Percentiles rank a stretch among this genome's conserved stretches.
Conservation (phyloP, 331 rosid species). For the Quercus lobata region DNA sequence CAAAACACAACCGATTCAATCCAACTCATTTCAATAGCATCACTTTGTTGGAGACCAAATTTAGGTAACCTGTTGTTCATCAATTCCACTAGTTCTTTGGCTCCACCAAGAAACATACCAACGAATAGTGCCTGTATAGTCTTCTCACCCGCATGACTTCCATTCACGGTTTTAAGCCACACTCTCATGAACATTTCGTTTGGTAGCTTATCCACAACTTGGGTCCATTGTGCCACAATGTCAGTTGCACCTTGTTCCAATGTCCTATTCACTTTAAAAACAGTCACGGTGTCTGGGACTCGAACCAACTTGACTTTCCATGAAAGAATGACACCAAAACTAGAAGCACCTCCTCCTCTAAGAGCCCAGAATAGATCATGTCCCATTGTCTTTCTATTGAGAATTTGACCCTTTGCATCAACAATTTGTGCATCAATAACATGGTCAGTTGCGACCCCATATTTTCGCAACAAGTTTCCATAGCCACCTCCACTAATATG, state of each 20-base stretch:
- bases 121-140: background rate
- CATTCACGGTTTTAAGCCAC: background rate
- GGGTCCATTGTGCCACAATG: background rate
- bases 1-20: slow-evolving; percentile 1
- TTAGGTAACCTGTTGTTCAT: background rate
- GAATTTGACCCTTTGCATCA: background rate
- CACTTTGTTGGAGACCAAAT: background rate
- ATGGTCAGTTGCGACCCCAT: background rate
- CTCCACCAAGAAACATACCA: background rate
- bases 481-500: background rate
- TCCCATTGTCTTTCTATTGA: background rate
- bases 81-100: background rate
- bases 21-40: slow-evolving; percentile 15
- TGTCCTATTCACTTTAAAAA: background rate
- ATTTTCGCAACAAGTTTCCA: background rate
- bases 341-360: slow-evolving; percentile 13
- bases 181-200: background rate
- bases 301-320: slow-evolving; percentile 10
- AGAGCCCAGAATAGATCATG: background rate
- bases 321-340: slow-evolving; percentile 16
- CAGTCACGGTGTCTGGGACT: slow-evolving; percentile 1
- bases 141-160: background rate
- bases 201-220: slow-evolving; percentile 3
- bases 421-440: background rate
- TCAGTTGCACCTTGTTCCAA: slow-evolving; percentile 5